Base-by-base conservation (phyloP, 768 basidiomycete genomes). In the Psilocybe subaeruginosa region DNA sequence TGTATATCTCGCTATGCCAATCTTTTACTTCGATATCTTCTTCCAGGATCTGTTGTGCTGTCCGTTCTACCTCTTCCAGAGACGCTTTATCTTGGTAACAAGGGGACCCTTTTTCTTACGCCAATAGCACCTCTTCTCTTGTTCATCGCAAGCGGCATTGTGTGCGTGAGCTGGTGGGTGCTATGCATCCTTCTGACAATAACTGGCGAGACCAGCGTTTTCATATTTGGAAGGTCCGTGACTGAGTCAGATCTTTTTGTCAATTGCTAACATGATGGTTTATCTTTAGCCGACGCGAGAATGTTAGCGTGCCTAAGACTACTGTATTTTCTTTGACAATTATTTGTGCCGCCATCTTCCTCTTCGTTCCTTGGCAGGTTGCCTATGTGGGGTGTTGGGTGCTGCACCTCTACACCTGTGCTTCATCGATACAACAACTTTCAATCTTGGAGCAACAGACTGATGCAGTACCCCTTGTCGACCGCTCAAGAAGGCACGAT, bases 351-450 rank as follows among this genome's bases (percentile, higher is more conserved):
- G 75, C 89, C n/a, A 87, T 95, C 41, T 83, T 89, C 60, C 64
- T 92, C 41, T 76, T 95, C 55, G 79, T 96, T n/a, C 95, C 95
- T 0, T 94, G 93, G 86, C 95, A 97, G 74, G 91, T 96, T 8
- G 94, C 91, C 4, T 95, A 91, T 74, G 80, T 97, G 23, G 88
- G 92, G 17, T 88, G 88, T 65, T 93, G 92, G 87, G 61, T 88
- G n/a, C 85, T 91, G 54, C 93, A 94, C 61, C 75, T 93, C 48
- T 77, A 84, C 66, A 88, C 85, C 39, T 92, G 90, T 65, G 82
- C 82, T 16, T 75, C 72, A 2, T 69, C 76, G n/a, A 53, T 62
- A 8, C 65, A 67, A 39, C 66, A 68, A 11, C 50, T 9, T 63
- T 2, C 4, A 41, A 23, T n/a, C 56, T 31, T 30, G 53, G 31